Conservation (phyloP, 306 rosid species). For the Rosa multiflora region DNA sequence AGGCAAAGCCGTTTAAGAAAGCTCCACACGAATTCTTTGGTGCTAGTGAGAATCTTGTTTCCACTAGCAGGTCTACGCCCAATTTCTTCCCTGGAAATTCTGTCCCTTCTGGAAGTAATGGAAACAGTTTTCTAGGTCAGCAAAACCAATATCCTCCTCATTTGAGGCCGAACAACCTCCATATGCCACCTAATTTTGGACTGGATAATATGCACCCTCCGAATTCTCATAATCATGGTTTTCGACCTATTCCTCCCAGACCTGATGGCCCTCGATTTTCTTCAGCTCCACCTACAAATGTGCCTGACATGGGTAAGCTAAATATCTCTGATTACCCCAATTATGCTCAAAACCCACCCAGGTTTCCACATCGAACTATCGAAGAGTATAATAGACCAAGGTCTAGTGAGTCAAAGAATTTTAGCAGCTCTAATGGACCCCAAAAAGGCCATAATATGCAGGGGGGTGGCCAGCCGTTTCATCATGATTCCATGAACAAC, state of each 20-base stretch:
- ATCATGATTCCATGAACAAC: constrained; percentile 38
- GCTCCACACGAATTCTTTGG: constrained; percentile 79
- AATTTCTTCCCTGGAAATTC: constrained; percentile 40
- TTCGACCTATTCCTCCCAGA: constrained; percentile 47
- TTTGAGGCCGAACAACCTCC: constrained; percentile 46
- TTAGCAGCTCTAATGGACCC: constrained; percentile 38
- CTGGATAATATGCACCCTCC: constrained; percentile 41
- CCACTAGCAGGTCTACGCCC: constrained; percentile 39
- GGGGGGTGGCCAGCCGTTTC: constrained; percentile 43
- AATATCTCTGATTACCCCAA: constrained; percentile 46
- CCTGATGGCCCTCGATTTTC: constrained; percentile 49
- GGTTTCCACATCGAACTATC: constrained; percentile 42
- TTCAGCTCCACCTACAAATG: constrained; percentile 35
- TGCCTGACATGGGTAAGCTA: constrained; percentile 59
- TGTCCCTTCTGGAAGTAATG: constrained; percentile 49
- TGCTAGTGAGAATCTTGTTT: constrained; percentile 23
- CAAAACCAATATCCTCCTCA: constrained; percentile 50
- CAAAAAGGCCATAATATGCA: constrained; percentile 50
- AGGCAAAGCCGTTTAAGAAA: constrained; percentile 45
- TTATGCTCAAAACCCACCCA: constrained; percentile 39
- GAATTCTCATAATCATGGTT: constrained; percentile 44
- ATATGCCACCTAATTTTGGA: constrained; percentile 52
- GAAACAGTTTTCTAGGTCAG: constrained; percentile 39
- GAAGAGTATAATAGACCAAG: constrained; percentile 45
- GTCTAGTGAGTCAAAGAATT: constrained; percentile 37